Evolutionary conservation across 78 protist species (phyloP), one percentile per base, ranked within the genome.

Genomic region (Dictyostelium intermedium): DNA sequence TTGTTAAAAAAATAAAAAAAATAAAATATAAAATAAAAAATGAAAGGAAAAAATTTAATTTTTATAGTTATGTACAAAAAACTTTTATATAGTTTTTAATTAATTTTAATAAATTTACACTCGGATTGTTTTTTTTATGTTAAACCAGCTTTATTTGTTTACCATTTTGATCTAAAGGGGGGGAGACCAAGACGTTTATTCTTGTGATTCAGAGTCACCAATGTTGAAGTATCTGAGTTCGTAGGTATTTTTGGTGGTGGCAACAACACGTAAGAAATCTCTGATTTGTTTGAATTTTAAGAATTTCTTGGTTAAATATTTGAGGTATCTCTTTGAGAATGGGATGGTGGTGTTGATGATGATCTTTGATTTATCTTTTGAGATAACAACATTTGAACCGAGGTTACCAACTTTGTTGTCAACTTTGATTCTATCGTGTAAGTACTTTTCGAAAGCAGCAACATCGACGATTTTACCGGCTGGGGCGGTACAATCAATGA

Each of bases 271-370:
- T 70, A 98, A 76, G 95, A 82, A 98, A 70, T 98, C 99, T 20
- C 99, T 85, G 63, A 97, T 82, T 83, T 96, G 69, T 53, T 85
- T 77, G 97, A 97, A 97, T 96, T 98, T 98, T 80, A 98, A 85
- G 98, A 56, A 98, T 97, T 98, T 98, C 98, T 98, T 98, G 72
- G 99, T 91, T 50, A 98, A 87, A 94, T 98, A 98, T 97, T 98
- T 98, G 34, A 98, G 45, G 97, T 98, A 98, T 47, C 99, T 61
- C 97, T 98, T 98, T 50, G 95, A 72, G 97, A 97, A 87, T 41
- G 92, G 72, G 83, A 60, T 30, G 82, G 70, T 79, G 73, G 98
- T 32, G 14, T 84, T 23, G 70, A 98, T 81, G 27, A 77, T 11
- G 43, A 97, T 70, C 84, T 84, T 56, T 20, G 76, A 41, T 86